These are phyloP conservation scores for Talaromyces islandicus DNA, from an alignment of 2,329 filamentous ascomycete genomes.

Conservation along the genomic window DNA sequence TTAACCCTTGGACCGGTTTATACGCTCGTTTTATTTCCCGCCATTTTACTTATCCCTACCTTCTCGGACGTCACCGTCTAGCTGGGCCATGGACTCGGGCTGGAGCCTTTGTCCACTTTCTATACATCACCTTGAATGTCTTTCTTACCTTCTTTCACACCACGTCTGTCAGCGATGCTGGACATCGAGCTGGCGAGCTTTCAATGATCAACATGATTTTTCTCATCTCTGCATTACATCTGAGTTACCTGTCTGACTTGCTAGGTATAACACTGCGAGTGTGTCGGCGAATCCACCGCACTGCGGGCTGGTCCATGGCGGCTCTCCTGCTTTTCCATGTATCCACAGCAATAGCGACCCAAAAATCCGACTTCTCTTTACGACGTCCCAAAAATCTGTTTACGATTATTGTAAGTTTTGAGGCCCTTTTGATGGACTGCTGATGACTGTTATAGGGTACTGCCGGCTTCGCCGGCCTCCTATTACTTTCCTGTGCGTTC, in stretches of 20 bases:
- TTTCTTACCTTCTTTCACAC: neutral
- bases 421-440: neutral
- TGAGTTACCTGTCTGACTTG: neutral
- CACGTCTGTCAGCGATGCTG: neutral
- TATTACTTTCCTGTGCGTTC: constrained; percentile 4
- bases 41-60: neutral
- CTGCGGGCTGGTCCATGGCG: constrained; percentile 15
- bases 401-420: neutral
- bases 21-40: neutral
- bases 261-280: constrained; percentile 3
- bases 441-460: constrained; percentile 14
- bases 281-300: constrained; percentile 15
- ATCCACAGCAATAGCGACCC: neutral
- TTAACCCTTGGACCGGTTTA: neutral
- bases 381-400: neutral
- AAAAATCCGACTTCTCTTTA: neutral
- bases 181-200: neutral
- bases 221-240: neutral
- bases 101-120: neutral
- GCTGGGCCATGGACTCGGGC: neutral
- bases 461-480: constrained; percentile 14
- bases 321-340: constrained; percentile 16
- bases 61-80: neutral
- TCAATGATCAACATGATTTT: neutral
- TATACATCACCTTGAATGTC: neutral